phyloP scores from a whole-genome alignment of 805 yeast species.

The Monosporozyma aerobia region DNA sequence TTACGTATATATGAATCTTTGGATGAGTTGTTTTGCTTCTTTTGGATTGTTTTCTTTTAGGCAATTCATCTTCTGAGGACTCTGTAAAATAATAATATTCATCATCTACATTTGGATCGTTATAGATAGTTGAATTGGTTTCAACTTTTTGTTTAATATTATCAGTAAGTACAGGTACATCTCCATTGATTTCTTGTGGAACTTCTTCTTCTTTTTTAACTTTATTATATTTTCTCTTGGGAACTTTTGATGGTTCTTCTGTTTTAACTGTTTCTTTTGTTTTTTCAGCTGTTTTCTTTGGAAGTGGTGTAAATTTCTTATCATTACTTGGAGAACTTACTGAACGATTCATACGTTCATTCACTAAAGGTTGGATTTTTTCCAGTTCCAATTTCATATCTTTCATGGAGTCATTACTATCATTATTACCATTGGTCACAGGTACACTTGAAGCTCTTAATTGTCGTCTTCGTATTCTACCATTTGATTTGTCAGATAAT shows the following conservation, averaged over 20 bases:
- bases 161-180: neutral
- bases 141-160: neutral
- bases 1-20: conserved; percentile 27
- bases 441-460: conserved; percentile 4
- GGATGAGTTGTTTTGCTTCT: conserved; percentile 16
- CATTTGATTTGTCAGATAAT: conserved; percentile 14
- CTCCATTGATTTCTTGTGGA: neutral
- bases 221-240: conserved; percentile 1
- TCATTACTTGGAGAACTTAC: neutral
- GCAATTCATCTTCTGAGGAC: conserved; percentile 25
- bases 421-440: neutral
- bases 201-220: neutral
- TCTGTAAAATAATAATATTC: conserved; percentile 25
- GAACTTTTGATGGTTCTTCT: neutral
- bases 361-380: conserved; percentile 3
- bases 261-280: neutral
- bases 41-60: conserved; percentile 7
- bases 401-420: neutral
- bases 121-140: neutral
- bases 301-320: neutral
- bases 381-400: neutral
- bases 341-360: neutral
- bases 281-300: neutral
- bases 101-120: conserved; percentile 3
- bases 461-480: conserved; percentile 12